A percentile compares a stretch with the other conserved stretches of the same genome.
These are phyloP conservation scores for Colletotrichum sp. DNA, from an alignment of 2,329 filamentous ascomycete species.

Conservation along the genomic window DNA sequence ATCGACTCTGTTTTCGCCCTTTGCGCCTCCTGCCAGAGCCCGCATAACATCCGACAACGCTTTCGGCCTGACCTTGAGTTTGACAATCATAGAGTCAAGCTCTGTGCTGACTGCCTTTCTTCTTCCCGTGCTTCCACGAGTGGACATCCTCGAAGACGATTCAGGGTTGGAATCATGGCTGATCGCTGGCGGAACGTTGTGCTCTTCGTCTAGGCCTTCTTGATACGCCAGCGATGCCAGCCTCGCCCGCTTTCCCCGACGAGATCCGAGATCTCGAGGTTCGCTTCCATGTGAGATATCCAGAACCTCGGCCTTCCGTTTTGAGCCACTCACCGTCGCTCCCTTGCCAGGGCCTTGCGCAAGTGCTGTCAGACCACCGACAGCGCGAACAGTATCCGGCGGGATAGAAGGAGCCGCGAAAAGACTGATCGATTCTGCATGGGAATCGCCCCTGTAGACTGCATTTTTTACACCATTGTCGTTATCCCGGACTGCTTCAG, in stretches of 20 bases:
- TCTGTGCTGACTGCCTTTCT: neutral
- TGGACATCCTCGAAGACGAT: neutral
- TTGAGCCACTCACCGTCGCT: neutral
- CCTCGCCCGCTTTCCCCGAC: neutral
- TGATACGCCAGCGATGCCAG: neutral
- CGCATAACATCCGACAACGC: neutral
- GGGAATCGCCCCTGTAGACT: too few species aligned
- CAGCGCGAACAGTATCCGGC: neutral
- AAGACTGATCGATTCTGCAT: neutral
- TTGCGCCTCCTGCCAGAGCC: neutral
- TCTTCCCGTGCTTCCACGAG: neutral
- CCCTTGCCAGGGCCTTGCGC: slow-evolving; percentile 2
- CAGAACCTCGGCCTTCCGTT: slow-evolving; percentile 2
- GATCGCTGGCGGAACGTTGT: neutral
- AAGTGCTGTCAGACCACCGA: slow-evolving; percentile 1
- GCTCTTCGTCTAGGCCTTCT: neutral
- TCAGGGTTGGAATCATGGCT: neutral
- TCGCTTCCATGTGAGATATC: neutral
- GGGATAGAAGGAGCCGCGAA: neutral
- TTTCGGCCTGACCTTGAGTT: neutral
- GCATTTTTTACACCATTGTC: neutral
- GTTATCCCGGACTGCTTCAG: neutral
- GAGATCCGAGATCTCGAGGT: neutral
- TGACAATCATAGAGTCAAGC: neutral
- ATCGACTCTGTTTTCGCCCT: neutral